Evolutionary conservation across 1,139 yeast species (phyloP).

Genomic region (Zygosaccharomyces sapae): DNA sequence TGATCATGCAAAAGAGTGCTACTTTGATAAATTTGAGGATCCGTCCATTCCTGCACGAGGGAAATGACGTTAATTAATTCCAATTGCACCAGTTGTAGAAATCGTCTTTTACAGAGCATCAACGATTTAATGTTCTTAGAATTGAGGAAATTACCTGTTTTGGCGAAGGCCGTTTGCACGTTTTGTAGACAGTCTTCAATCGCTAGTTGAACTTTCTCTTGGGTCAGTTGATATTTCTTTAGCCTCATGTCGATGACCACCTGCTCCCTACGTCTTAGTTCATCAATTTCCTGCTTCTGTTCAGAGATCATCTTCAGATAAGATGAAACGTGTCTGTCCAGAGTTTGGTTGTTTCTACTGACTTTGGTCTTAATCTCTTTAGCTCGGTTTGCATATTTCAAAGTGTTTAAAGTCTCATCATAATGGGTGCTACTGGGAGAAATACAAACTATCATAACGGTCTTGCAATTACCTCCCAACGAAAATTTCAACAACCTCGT

Average conservation of each 20-base stretch:
- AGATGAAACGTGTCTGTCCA: slow-evolving; percentile 83
- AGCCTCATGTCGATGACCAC: slow-evolving; percentile 41
- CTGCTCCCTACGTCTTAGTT: slow-evolving; percentile 54
- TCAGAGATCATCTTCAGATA: slow-evolving; percentile 82
- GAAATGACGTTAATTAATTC: slow-evolving; percentile 38
- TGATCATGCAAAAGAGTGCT: slow-evolving; percentile 24
- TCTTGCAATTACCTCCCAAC: slow-evolving; percentile 90
- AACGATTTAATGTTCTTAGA: slow-evolving; percentile 43
- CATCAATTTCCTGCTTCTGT: slow-evolving; percentile 73
- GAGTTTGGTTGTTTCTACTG: slow-evolving; percentile 66
- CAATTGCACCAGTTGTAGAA: slow-evolving; percentile 44
- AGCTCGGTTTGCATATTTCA: slow-evolving; percentile 87
- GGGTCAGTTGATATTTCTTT: slow-evolving; percentile 34
- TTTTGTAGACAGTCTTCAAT: slow-evolving; percentile 44
- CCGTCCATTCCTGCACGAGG: slow-evolving; percentile 19
- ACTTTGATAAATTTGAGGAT: slow-evolving; percentile 12
- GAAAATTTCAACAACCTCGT: slow-evolving; percentile 84
- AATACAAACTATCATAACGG: slow-evolving; percentile 92
- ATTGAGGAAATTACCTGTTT: slow-evolving; percentile 45
- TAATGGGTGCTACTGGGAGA: slow-evolving; percentile 83
- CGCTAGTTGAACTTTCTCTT: slow-evolving; percentile 40
- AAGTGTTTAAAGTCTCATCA: slow-evolving; percentile 86
- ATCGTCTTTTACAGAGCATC: slow-evolving; percentile 53
- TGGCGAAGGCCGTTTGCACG: slow-evolving; percentile 41
- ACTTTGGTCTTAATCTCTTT: slow-evolving; percentile 84